Evolutionary conservation across 768 basidiomycete genomes (phyloP).

Genomic region (Pleurotus djamor): DNA sequence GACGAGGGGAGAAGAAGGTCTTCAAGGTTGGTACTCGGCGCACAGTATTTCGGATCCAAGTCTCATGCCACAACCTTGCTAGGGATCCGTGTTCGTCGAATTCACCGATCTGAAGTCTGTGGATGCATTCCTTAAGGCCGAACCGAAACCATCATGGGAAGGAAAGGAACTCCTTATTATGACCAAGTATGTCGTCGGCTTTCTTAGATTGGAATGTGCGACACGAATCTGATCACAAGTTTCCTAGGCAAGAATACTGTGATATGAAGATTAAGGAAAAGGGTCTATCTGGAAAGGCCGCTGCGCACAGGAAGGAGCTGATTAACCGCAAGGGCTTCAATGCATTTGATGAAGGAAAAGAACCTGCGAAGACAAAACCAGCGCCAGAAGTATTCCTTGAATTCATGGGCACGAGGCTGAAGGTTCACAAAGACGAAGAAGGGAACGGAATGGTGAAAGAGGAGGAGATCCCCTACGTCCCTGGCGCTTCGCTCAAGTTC

Average conservation of each 20-base stretch:
- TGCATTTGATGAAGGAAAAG: conserved; percentile 54
- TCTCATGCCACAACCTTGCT: neutral
- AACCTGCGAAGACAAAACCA: conserved; percentile 7
- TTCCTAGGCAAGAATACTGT: conserved; percentile 74
- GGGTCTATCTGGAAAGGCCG: conserved; percentile 75
- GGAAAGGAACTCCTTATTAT: conserved; percentile 77
- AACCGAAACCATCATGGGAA: conserved; percentile 80
- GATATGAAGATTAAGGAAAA: conserved; percentile 97
- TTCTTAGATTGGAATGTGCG: neutral
- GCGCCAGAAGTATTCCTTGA: conserved; percentile 68
- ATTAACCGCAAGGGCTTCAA: conserved; percentile 66
- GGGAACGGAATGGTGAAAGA: conserved; percentile 64
- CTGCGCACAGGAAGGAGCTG: conserved; percentile 53
- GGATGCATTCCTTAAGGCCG: conserved; percentile 74
- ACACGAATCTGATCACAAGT: neutral
- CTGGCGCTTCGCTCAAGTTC: conserved; percentile 54
- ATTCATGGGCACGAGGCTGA: conserved; percentile 70
- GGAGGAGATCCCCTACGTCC: conserved; percentile 52
- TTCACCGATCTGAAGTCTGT: conserved; percentile 71
- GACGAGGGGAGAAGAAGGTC: conserved; percentile 77
- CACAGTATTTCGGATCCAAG: neutral
- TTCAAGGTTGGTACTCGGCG: conserved; percentile 67
- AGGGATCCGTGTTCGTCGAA: conserved; percentile 95
- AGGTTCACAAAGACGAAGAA: conserved; percentile 59
- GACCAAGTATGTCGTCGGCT: conserved; percentile 65